Base-by-base conservation (phyloP, 768 basidiomycete genomes). In the Leccinum sublutescens region DNA sequence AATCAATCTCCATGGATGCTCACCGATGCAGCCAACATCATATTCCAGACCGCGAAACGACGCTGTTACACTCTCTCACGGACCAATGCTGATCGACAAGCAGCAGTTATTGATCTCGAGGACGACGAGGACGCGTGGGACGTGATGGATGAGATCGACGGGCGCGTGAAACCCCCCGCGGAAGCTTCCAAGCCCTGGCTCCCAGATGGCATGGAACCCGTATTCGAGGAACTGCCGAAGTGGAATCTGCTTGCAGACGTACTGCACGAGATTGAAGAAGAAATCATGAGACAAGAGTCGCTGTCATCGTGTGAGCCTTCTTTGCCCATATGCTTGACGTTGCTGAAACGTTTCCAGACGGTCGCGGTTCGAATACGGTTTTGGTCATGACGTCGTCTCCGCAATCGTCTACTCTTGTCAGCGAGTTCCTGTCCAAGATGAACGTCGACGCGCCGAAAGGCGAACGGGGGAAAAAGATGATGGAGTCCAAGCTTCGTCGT, bases 191-290 rank as follows among this genome's bases (percentile, higher is more conserved):
- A 60, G 31, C 50, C 71, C 23, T 91, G 93, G 88, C 69, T 93
- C 21, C 91, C 94, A 0, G 78, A 83, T 10, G 87, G 85, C 1
- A 85, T 95, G 72, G 85, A 93, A 49, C 91, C 93, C 0, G 84
- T 95, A 0, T 78, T 98, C 23, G 97, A 98, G 74, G 97, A 98
- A 68, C 81, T 91, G 48, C 95, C 95, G 0, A 99, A 99, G 71
- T 98, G 97, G 96, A 82, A 82, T 57, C 71, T 95, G 8, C 75
- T 99, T 12, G 82, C 87, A 0, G 90, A 93, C n/a, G 82, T 95
- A 0, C 71, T 99, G 48, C 80, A 92, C 53, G 97, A 99, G 75
- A 88, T 94, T 2, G 97, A 98, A 72, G 86, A 86, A 59, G 92
- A 95, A 63, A 87, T 91, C 31, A 77, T 90, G 58, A 78, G 85